phyloP scores from a whole-genome alignment of 768 basidiomycete genomes.

The Rhizopogon roseolus region DNA sequence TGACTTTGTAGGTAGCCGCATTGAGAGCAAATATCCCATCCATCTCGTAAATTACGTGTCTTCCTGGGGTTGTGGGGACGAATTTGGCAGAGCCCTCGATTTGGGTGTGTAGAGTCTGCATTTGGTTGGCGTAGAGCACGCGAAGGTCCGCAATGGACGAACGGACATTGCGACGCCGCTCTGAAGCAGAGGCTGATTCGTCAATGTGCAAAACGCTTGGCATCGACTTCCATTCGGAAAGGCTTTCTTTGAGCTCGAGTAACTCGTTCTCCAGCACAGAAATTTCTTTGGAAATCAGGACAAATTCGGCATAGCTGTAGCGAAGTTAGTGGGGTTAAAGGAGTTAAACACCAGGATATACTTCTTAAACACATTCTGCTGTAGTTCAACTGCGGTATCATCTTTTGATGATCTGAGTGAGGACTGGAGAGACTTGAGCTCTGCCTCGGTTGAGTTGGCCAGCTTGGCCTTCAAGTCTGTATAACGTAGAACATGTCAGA shows the following conservation, averaged over 20 bases:
- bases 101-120: constrained; percentile 83
- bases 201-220: constrained; percentile 90
- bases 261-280: constrained; percentile 95
- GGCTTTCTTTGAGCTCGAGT: constrained; percentile 90
- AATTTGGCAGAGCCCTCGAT: constrained; percentile 96
- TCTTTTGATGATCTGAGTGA: constrained; percentile 67
- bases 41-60: constrained; percentile 87
- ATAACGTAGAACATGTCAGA: constrained; percentile 5
- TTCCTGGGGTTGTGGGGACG: constrained; percentile 83
- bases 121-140: constrained; percentile 90
- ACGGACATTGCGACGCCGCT: constrained; percentile 60
- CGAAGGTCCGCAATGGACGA: constrained; percentile 96
- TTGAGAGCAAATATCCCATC: constrained; percentile 82
- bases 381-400: constrained; percentile 74
- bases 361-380: constrained; percentile 95
- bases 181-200: constrained; percentile 65
- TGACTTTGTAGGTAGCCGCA: constrained; percentile 91
- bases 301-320: constrained; percentile 91
- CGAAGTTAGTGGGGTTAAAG: constrained; percentile 6
- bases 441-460: constrained; percentile 85
- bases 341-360: constrained; percentile 18
- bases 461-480: constrained; percentile 78
- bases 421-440: constrained; percentile 70
- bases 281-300: constrained; percentile 95
- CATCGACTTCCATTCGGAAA: constrained; percentile 95